A percentile compares a stretch with the other conserved stretches of the same genome.
phyloP scores from a whole-genome alignment of 306 rosid genomes.

The Dalbergia cultrata region DNA sequence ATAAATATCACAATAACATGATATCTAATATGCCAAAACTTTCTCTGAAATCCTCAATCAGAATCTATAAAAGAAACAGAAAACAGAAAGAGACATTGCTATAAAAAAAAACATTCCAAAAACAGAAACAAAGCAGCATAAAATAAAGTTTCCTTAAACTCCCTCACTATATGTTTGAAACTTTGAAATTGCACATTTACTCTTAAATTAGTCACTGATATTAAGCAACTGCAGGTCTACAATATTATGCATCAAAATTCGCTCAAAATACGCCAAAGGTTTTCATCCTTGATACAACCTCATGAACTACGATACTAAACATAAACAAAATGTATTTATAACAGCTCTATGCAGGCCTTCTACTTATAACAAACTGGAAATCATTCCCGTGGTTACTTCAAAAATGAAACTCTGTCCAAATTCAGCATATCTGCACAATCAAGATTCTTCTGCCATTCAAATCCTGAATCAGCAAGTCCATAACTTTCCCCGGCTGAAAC shows the following conservation, averaged over 20 bases:
- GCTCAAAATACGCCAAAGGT: no score
- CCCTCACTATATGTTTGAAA: not conserved
- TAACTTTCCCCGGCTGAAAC: no score
- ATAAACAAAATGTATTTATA: no score
- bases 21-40: not conserved
- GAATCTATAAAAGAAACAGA: conserved; percentile 8
- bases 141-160: not conserved
- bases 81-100: not conserved
- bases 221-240: not conserved
- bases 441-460: no score
- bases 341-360: no score
- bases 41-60: not conserved
- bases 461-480: no score
- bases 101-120: not conserved
- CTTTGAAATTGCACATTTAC: not conserved
- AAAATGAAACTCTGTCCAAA: no score
- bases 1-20: not conserved
- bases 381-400: no score
- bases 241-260: not conserved
- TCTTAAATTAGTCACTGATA: not conserved
- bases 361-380: no score
- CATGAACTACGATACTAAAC: no score
- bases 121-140: conserved; percentile 7
- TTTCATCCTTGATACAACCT: no score
- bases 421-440: no score